phyloP scores from a whole-genome alignment of 352 stramenopile genomes.

The Phytopythium helicoides region DNA sequence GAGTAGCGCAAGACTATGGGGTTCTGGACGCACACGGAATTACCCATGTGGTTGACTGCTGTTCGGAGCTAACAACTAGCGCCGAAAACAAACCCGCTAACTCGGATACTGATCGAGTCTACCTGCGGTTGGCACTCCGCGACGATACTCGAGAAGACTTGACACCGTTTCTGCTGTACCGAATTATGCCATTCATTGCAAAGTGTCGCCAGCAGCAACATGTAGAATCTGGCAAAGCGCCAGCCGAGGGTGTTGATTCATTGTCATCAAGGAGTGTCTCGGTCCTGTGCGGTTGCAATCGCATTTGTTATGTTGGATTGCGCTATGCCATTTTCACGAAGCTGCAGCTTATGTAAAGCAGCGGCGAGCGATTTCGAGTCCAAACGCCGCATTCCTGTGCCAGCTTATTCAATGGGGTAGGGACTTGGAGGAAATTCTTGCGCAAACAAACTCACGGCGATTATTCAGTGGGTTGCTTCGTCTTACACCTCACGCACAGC shows the following conservation, averaged over 20 bases:
- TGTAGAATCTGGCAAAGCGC: neutral
- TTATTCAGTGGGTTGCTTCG: slow-evolving; percentile 32
- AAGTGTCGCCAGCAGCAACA: slow-evolving; percentile 9
- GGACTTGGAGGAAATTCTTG: slow-evolving; percentile 20
- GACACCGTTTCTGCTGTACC: slow-evolving; percentile 44
- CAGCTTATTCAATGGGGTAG: slow-evolving; percentile 68
- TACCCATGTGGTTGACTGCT: slow-evolving; percentile 61
- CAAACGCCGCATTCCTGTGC: slow-evolving; percentile 64
- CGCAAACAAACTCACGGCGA: neutral
- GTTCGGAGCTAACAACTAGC: slow-evolving; percentile 38
- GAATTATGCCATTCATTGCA: slow-evolving; percentile 44
- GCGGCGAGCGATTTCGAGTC: slow-evolving; percentile 47
- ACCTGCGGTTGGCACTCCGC: slow-evolving; percentile 37
- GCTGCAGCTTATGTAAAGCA: slow-evolving; percentile 39
- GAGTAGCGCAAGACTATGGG: slow-evolving; percentile 27
- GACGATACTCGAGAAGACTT: slow-evolving; percentile 69
- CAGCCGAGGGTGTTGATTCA: slow-evolving; percentile 44
- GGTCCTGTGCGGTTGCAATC: slow-evolving; percentile 63
- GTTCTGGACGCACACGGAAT: slow-evolving; percentile 34
- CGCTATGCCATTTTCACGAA: slow-evolving; percentile 24
- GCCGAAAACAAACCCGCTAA: slow-evolving; percentile 4
- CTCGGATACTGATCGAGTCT: slow-evolving; percentile 9
- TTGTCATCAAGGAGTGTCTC: slow-evolving; percentile 71
- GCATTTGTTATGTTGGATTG: slow-evolving; percentile 57
- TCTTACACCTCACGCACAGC: slow-evolving; percentile 38